These are phyloP conservation scores for Xylariaceae sp. DNA, from an alignment of 2,329 filamentous ascomycete genomes.

Conservation along the genomic window DNA sequence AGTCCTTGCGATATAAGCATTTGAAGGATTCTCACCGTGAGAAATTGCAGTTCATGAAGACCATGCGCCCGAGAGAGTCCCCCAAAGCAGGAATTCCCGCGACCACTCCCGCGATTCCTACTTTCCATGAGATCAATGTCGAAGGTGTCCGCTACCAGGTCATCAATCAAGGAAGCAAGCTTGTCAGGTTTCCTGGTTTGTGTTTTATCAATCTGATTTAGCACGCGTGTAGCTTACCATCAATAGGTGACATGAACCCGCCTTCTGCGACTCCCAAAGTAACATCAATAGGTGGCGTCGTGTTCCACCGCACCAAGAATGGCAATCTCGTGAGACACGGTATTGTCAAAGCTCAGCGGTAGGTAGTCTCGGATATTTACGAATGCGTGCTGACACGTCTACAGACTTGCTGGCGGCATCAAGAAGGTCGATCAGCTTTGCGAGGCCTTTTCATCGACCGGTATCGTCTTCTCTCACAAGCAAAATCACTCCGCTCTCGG, in stretches of 20 bases:
- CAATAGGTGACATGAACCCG: constrained; percentile 53
- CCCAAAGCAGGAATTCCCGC: constrained; percentile 17
- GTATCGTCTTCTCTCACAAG: constrained; percentile 50
- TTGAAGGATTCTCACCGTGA: constrained; percentile 52
- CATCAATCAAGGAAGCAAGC: constrained; percentile 74
- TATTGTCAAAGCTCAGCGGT: constrained; percentile 72
- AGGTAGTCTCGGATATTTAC: constrained; percentile 34
- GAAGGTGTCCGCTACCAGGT: constrained; percentile 72
- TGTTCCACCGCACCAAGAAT: constrained; percentile 80
- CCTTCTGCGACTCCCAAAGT: constrained; percentile 70
- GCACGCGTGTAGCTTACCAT: constrained; percentile 14
- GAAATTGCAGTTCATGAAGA: constrained; percentile 49
- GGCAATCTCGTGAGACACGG: constrained; percentile 80
- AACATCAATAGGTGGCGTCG: constrained; percentile 68
- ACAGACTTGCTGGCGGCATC: constrained; percentile 47
- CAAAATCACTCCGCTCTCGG: constrained; percentile 29
- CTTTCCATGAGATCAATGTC: constrained; percentile 60
- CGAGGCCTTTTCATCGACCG: constrained; percentile 65
- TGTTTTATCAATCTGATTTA: constrained; percentile 1
- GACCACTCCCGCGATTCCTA: constrained; percentile 28
- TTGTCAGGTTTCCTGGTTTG: constrained; percentile 70
- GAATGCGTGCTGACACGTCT: constrained; percentile 34
- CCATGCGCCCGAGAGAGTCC: constrained; percentile 34
- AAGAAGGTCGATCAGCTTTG: constrained; percentile 72
- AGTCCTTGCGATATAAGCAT: constrained; percentile 57